phyloP scores from a whole-genome alignment of 1,139 yeast genomes.

The Taphrina flavorubra region DNA sequence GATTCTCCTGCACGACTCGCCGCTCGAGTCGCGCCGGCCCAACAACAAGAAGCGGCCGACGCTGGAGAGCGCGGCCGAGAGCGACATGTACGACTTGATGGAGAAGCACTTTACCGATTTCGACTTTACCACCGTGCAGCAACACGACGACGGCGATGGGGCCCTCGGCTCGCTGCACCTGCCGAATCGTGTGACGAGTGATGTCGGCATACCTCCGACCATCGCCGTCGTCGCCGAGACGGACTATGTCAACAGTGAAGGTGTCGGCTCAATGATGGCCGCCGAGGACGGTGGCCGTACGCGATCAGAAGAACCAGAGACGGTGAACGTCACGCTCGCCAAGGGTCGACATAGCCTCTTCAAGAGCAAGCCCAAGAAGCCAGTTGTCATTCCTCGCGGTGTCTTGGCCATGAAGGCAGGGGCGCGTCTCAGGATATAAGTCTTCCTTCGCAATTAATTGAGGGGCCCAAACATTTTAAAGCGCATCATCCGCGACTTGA shows the following conservation, averaged over 20 bases:
- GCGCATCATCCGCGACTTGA: too few relatives aligned
- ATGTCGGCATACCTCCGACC: conserved; percentile 1
- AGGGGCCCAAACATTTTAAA: too few relatives aligned
- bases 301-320: not conserved
- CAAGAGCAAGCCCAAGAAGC: conserved; percentile 12
- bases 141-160: not conserved
- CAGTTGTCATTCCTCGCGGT: conserved; percentile 2
- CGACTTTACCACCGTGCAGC: conserved; percentile 14
- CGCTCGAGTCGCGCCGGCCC: conserved; percentile 39
- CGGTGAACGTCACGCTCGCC: not conserved
- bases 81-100: conserved; percentile 34
- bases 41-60: not conserved
- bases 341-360: conserved; percentile 13
- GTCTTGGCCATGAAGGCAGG: conserved; percentile 23
- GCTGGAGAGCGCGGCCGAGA: conserved; percentile 7
- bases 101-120: conserved; percentile 28
- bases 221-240: conserved; percentile 11
- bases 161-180: not conserved
- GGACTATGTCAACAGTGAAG: conserved; percentile 6
- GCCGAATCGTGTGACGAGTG: conserved; percentile 11
- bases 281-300: not conserved
- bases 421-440: not conserved
- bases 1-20: conserved; percentile 44
- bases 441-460: too few relatives aligned
- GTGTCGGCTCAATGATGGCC: not conserved